phyloP scores from a whole-genome alignment of 1,284 basidiomycete species.

The Trichosporon inkin region DNA sequence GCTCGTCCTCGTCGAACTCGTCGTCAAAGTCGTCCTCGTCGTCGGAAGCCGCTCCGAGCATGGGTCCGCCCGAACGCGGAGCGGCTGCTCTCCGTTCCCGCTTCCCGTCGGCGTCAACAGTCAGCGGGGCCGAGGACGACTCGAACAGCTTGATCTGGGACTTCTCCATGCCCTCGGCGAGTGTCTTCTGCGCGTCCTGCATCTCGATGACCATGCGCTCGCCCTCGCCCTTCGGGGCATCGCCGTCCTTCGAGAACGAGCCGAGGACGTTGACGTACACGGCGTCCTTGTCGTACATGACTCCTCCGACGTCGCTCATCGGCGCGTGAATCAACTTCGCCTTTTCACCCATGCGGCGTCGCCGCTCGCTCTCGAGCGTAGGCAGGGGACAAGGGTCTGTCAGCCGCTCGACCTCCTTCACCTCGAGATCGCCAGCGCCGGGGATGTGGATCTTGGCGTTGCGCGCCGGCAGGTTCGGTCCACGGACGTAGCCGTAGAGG shows the following conservation, averaged over 20 bases:
- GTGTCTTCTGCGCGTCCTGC: slow-evolving; percentile 76
- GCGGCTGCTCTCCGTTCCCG: slow-evolving; percentile 38
- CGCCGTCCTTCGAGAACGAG: slow-evolving; percentile 67
- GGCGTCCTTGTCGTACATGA: slow-evolving; percentile 97
- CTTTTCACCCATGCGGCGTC: slow-evolving; percentile 90
- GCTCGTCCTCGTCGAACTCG: slow-evolving; percentile 39
- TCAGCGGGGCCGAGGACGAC: slow-evolving; percentile 64
- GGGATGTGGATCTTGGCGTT: slow-evolving; percentile 88
- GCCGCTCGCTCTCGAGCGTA: slow-evolving; percentile 84
- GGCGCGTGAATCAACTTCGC: slow-evolving; percentile 94
- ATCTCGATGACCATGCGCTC: slow-evolving; percentile 96
- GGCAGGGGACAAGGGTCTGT: slow-evolving; percentile 94
- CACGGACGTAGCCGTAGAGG: slow-evolving; percentile 90
- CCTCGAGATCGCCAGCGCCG: slow-evolving; percentile 80
- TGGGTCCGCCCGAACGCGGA: slow-evolving; percentile 37
- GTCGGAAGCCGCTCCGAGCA: slow-evolving; percentile 45
- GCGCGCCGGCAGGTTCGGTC: slow-evolving; percentile 74
- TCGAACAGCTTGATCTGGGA: slow-evolving; percentile 84
- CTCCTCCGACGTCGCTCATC: slow-evolving; percentile 96
- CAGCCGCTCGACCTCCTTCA: slow-evolving; percentile 70
- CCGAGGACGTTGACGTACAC: slow-evolving; percentile 98
- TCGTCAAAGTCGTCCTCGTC: slow-evolving; percentile 44
- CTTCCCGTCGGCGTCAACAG: slow-evolving; percentile 33
- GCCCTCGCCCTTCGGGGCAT: slow-evolving; percentile 74
- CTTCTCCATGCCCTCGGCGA: slow-evolving; percentile 75